Conservation (phyloP, 192 early-diverging fungal species). For the Entomortierella lignicola region DNA sequence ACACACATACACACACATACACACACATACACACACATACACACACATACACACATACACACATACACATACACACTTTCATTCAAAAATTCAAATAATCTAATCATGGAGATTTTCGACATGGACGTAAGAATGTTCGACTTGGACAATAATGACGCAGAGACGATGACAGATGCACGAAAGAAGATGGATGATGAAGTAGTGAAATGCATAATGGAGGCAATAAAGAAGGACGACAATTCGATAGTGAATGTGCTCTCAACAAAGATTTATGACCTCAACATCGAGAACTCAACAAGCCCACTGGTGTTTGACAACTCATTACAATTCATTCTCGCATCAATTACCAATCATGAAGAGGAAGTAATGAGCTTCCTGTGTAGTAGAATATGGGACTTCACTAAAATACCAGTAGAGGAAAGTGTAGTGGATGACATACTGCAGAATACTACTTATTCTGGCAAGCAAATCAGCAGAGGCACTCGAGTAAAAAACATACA, state of each 20-base stretch:
- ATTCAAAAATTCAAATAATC: no score
- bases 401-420: no score
- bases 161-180: background rate
- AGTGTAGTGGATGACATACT: no score
- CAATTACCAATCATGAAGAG: no score
- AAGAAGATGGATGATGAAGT: conserved; percentile 10
- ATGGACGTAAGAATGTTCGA: background rate
- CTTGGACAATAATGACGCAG: background rate
- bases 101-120: no score
- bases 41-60: no score
- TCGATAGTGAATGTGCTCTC: background rate
- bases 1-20: no score
- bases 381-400: no score
- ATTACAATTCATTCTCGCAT: no score
- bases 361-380: no score
- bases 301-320: background rate
- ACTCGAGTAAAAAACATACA: background rate
- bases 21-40: no score
- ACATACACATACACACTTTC: no score
- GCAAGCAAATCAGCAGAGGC: background rate
- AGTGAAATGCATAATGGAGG: background rate
- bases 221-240: background rate
- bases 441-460: background rate
- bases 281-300: background rate
- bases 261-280: background rate